A percentile compares a stretch with the other conserved stretches of the same genome.
Conservation (phyloP, 2,329 filamentous ascomycete genomes). For the Alternaria triticina region DNA sequence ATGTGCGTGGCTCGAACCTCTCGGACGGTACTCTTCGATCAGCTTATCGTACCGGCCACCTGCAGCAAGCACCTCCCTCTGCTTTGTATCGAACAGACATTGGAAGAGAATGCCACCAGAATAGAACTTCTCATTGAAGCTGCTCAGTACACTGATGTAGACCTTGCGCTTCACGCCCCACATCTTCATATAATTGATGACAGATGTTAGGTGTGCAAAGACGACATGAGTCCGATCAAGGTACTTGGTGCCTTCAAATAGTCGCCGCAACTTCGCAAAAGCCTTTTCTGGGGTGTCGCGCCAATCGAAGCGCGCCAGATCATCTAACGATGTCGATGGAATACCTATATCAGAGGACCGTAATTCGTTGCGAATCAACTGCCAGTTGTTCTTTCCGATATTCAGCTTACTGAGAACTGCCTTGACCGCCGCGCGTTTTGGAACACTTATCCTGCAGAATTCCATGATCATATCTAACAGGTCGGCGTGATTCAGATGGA, state of each 20-base stretch:
- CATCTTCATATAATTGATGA: conserved; percentile 76
- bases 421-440: conserved; percentile 74
- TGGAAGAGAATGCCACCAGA: conserved; percentile 81
- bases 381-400: conserved; percentile 79
- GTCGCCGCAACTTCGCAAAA: conserved; percentile 65
- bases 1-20: conserved; percentile 63
- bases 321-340: conserved; percentile 87
- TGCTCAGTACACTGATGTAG: conserved; percentile 83
- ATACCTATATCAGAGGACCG: conserved; percentile 81
- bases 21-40: conserved; percentile 81
- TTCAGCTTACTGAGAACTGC: conserved; percentile 88
- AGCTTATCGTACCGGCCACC: conserved; percentile 92
- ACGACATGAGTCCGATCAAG: conserved; percentile 59
- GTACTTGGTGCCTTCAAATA: conserved; percentile 62
- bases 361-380: conserved; percentile 81
- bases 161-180: conserved; percentile 79
- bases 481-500: conserved; percentile 88
- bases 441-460: conserved; percentile 77
- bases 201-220: conserved; percentile 79
- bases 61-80: conserved; percentile 84
- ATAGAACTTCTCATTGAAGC: conserved; percentile 92
- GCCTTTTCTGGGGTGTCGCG: conserved; percentile 77
- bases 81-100: conserved; percentile 84
- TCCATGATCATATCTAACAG: conserved; percentile 89
- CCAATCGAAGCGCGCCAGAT: conserved; percentile 90